phyloP scores from a whole-genome alignment of 306 rosid species.

The Lathyrus oleraceus region DNA sequence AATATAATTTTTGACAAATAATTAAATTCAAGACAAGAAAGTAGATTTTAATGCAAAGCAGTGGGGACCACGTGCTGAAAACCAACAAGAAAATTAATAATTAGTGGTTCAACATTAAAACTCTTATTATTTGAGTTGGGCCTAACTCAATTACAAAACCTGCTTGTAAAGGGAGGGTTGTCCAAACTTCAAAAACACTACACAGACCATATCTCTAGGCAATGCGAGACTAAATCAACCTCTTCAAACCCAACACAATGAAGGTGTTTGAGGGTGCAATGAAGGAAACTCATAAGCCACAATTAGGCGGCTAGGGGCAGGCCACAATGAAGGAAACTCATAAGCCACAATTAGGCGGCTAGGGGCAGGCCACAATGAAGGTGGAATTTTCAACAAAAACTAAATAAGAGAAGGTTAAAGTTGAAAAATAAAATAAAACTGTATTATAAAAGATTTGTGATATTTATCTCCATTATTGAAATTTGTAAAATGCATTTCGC shows the following conservation, averaged over 20 bases:
- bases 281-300: no score
- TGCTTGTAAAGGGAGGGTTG: no score
- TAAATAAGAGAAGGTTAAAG: slow-evolving; percentile 18
- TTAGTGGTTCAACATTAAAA: slow-evolving; percentile 13
- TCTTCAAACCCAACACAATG: no score
- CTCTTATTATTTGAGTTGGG: background rate
- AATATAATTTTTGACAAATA: background rate
- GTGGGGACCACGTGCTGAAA: background rate
- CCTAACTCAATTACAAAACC: no score
- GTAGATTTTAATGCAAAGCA: background rate
- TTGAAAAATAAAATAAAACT: background rate
- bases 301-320: no score
- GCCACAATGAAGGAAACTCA: no score
- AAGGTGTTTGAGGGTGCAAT: no score
- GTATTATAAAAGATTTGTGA: slow-evolving; percentile 6
- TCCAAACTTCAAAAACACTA: no score
- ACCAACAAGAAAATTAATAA: slow-evolving; percentile 2
- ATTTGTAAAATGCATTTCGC: slow-evolving; percentile 19
- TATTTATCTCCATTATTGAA: slow-evolving; percentile 11
- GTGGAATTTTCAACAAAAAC: background rate
- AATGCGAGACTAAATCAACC: no score
- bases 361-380: no score
- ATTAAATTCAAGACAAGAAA: slow-evolving; percentile 9
- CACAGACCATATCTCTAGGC: no score
- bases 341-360: no score